Conservation (phyloP, 768 basidiomycete species). For the Erythrobasidium yunnanense region DNA sequence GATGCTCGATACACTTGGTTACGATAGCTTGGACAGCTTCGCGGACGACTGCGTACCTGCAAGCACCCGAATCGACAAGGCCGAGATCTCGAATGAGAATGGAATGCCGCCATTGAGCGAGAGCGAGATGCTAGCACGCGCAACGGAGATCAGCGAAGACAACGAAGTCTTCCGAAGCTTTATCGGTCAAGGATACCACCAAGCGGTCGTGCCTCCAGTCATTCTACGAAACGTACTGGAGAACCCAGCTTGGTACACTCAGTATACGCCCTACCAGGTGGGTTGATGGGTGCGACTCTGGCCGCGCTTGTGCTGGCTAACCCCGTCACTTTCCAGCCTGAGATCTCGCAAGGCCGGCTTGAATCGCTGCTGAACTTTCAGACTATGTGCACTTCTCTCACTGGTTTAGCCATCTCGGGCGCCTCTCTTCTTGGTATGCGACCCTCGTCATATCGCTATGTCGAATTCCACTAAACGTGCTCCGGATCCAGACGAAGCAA, state of each 20-base stretch:
- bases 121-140: conserved; percentile 64
- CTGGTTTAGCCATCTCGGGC: conserved; percentile 88
- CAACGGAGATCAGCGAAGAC: conserved; percentile 60
- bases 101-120: conserved; percentile 68
- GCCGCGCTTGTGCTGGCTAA: too few species aligned
- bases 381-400: conserved; percentile 88
- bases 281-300: too few species aligned
- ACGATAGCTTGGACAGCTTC: conserved; percentile 78
- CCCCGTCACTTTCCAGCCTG: conserved; percentile 55
- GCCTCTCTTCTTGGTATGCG: conserved; percentile 83
- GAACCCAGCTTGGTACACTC: conserved; percentile 97
- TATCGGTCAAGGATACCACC: conserved; percentile 53
- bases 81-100: conserved; percentile 54
- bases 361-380: conserved; percentile 96
- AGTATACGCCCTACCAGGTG: conserved; percentile 75
- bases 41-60: conserved; percentile 68
- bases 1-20: conserved; percentile 79
- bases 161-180: conserved; percentile 82
- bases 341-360: conserved; percentile 95
- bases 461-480: too few species aligned
- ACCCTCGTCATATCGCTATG: neutral
- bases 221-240: conserved; percentile 47
- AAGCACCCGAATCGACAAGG: conserved; percentile 57
- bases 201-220: conserved; percentile 44
- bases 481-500: conserved; percentile 46